A percentile compares a stretch with the other conserved stretches of the same genome.
Conservation (phyloP, 1,284 basidiomycete genomes). For the Ceratobasidium sp. region DNA sequence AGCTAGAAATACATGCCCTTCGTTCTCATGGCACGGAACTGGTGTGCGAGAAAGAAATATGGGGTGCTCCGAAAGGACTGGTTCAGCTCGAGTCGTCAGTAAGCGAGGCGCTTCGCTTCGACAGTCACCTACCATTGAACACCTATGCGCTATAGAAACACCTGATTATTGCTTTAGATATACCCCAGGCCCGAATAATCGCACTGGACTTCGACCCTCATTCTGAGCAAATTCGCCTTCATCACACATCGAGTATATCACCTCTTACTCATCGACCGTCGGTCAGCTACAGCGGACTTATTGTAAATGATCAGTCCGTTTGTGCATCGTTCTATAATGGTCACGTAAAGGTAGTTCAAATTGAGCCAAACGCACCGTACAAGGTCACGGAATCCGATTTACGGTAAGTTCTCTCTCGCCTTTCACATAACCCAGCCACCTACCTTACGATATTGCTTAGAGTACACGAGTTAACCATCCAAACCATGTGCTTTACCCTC, state of each 20-base stretch:
- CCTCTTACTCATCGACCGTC: conserved; percentile 24
- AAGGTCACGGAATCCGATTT: conserved; percentile 26
- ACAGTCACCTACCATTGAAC: neutral
- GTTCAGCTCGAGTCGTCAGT: conserved; percentile 10
- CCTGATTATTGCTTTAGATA: conserved; percentile 10
- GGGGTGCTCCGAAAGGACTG: conserved; percentile 33
- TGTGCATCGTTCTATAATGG: conserved; percentile 29
- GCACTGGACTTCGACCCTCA: conserved; percentile 6
- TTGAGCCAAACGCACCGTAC: conserved; percentile 4
- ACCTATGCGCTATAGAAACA: conserved; percentile 1
- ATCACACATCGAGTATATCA: conserved; percentile 15
- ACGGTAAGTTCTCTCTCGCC: conserved; percentile 1
- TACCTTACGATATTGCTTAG: conserved; percentile 52
- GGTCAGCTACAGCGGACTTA: conserved; percentile 2
- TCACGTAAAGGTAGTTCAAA: conserved; percentile 14
- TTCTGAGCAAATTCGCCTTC: neutral
- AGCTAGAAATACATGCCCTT: conserved; percentile 36
- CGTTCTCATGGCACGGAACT: conserved; percentile 34
- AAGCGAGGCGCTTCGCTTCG: neutral
- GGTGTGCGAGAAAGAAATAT: conserved; percentile 38
- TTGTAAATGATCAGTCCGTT: conserved; percentile 8
- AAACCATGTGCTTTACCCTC: conserved; percentile 70
- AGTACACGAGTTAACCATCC: conserved; percentile 75
- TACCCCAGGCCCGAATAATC: conserved; percentile 15
- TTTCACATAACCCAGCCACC: neutral